Evolutionary conservation across 306 rosid species (phyloP).

Genomic region (Cicer arietinum): DNA sequence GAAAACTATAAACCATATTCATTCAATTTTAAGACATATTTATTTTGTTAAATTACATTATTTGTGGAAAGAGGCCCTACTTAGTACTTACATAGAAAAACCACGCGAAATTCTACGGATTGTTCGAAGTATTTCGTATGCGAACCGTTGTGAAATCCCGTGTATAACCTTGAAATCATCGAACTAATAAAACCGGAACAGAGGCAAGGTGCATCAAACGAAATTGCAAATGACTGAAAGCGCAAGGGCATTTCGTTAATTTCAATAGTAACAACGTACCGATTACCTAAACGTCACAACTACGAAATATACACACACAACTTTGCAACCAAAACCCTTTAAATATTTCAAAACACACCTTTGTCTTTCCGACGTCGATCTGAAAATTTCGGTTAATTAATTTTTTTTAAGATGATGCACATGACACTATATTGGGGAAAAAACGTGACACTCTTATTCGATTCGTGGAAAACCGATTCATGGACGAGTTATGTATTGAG

Average conservation of each 20-base stretch:
- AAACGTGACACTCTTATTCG: slow-evolving; percentile 43
- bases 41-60: too few species aligned
- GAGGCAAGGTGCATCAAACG: neutral
- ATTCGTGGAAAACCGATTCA: slow-evolving; percentile 51
- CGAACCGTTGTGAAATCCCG: neutral
- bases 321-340: neutral
- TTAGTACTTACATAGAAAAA: neutral
- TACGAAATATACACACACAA: neutral
- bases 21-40: too few species aligned
- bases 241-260: neutral
- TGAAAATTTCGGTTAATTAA: neutral
- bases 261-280: neutral
- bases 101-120: neutral
- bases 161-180: neutral
- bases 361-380: neutral
- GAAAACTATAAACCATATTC: too few species aligned
- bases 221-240: neutral
- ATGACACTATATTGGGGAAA: slow-evolving; percentile 58
- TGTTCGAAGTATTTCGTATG: neutral
- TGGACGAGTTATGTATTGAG: slow-evolving; percentile 47
- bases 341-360: neutral
- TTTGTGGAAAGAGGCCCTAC: too few species aligned
- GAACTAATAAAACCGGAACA: neutral
- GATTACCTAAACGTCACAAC: neutral
- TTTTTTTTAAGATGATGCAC: slow-evolving; percentile 77